Percentiles rank a stretch among this genome's conserved stretches.
Conservation (phyloP, 176 grass and related monocot species). For the Themeda triandra region DNA sequence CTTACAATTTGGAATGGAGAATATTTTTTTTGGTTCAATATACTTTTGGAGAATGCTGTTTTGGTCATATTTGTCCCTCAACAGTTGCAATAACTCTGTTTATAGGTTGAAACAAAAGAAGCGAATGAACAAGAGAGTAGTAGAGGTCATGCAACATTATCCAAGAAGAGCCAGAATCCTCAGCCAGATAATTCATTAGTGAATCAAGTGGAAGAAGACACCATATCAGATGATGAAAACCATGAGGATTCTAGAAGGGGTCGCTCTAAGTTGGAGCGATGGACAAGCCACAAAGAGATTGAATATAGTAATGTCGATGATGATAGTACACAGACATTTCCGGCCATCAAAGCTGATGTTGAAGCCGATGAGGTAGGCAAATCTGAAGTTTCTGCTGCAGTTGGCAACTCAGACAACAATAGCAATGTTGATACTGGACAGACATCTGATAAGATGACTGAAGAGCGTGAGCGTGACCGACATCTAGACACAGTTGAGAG, state of each 20-base stretch:
- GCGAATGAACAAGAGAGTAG: slow-evolving; percentile 53
- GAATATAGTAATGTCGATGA: slow-evolving; percentile 60
- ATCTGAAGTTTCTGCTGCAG: slow-evolving; percentile 39
- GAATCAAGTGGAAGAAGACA: slow-evolving; percentile 67
- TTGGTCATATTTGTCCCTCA: slow-evolving; percentile 15
- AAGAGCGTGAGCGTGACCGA: slow-evolving; percentile 68
- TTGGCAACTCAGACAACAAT: slow-evolving; percentile 51
- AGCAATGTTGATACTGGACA: slow-evolving; percentile 46
- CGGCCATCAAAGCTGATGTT: slow-evolving; percentile 42
- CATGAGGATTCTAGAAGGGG: slow-evolving; percentile 73
- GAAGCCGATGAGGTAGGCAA: slow-evolving; percentile 44
- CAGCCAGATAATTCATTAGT: slow-evolving; percentile 37
- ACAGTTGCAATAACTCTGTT: slow-evolving; percentile 22
- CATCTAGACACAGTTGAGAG: slow-evolving; percentile 92
- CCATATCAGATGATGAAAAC: slow-evolving; percentile 74
- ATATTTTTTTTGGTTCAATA: background rate
- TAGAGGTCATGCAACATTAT: slow-evolving; percentile 33
- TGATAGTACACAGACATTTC: slow-evolving; percentile 29
- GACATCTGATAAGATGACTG: slow-evolving; percentile 37
- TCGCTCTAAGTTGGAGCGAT: slow-evolving; percentile 93
- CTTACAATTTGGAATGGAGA: background rate
- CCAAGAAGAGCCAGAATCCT: slow-evolving; percentile 48
- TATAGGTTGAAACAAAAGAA: slow-evolving; percentile 50
- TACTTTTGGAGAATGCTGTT: background rate
- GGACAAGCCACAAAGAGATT: slow-evolving; percentile 93